Conservation (phyloP, 352 stramenopile genomes). For the Globisporangium heterothallicum region DNA sequence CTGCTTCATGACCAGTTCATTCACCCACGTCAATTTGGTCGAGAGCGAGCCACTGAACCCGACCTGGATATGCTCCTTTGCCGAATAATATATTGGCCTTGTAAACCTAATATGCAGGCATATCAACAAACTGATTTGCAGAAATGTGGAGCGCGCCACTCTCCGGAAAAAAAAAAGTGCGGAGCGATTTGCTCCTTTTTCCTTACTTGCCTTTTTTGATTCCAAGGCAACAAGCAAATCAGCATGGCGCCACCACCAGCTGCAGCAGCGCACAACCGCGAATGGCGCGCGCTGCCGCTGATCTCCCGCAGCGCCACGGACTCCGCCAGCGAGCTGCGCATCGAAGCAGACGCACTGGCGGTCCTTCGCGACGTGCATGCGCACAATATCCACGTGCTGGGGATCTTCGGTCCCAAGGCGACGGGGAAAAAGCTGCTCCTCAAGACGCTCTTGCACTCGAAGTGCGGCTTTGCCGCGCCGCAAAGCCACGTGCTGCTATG, state of each 20-base stretch:
- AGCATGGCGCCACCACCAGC: constrained; percentile 12
- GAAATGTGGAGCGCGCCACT: too few relatives aligned
- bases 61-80: too few relatives aligned
- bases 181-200: background rate
- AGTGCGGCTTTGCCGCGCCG: constrained; percentile 17
- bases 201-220: too few relatives aligned
- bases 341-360: constrained; percentile 17
- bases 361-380: constrained; percentile 16
- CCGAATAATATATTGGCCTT: too few relatives aligned
- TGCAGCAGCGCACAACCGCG: constrained; percentile 8
- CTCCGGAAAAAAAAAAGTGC: too few relatives aligned
- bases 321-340: constrained; percentile 2
- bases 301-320: constrained; percentile 10
- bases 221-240: constrained; percentile 19
- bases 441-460: constrained; percentile 28
- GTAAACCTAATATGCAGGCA: too few relatives aligned
- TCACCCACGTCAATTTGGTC: too few relatives aligned
- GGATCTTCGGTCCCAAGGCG: constrained; percentile 30
- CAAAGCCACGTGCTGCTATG: constrained; percentile 34
- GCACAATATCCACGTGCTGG: constrained; percentile 30
- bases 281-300: constrained; percentile 44
- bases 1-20: too few relatives aligned
- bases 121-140: too few relatives aligned
- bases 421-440: constrained; percentile 47
- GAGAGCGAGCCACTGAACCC: too few relatives aligned